phyloP scores from a whole-genome alignment of 1,139 yeast genomes.

The Ashbya aceris region DNA sequence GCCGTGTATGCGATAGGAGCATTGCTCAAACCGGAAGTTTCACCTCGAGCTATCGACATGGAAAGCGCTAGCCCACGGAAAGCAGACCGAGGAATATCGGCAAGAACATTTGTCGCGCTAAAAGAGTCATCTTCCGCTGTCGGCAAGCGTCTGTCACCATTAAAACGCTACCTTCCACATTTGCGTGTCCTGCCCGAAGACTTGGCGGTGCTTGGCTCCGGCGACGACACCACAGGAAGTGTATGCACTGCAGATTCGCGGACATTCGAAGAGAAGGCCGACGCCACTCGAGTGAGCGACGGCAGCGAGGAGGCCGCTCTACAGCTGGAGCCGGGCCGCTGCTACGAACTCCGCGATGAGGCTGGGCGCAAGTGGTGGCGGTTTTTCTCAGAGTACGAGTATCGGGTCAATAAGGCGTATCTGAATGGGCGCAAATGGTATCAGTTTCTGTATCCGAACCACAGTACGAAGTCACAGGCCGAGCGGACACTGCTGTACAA shows the following conservation, averaged over 20 bases:
- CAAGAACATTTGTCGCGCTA: too few relatives aligned
- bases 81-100: too few relatives aligned
- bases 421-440: conserved; percentile 46
- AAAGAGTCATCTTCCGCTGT: too few relatives aligned
- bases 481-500: conserved; percentile 48
- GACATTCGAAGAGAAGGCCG: too few relatives aligned
- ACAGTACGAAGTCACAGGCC: conserved; percentile 46
- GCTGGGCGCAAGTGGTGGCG: conserved; percentile 55
- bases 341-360: conserved; percentile 38
- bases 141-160: too few relatives aligned
- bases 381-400: conserved; percentile 56
- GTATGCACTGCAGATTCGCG: neutral
- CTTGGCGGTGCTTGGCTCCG: neutral
- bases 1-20: too few relatives aligned
- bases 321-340: conserved; percentile 13
- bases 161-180: conserved; percentile 12
- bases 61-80: too few relatives aligned
- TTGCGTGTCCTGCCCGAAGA: conserved; percentile 21
- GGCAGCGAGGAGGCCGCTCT: too few relatives aligned
- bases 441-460: conserved; percentile 34
- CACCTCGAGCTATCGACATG: too few relatives aligned
- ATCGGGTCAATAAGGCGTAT: conserved; percentile 38
- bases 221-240: neutral
- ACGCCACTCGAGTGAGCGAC: too few relatives aligned
- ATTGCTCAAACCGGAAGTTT: too few relatives aligned